A percentile compares a stretch with the other conserved stretches of the same genome.
These are phyloP conservation scores for Tetrapisispora phaffii DNA, from an alignment of 805 yeast genomes.

Conservation along the genomic window DNA sequence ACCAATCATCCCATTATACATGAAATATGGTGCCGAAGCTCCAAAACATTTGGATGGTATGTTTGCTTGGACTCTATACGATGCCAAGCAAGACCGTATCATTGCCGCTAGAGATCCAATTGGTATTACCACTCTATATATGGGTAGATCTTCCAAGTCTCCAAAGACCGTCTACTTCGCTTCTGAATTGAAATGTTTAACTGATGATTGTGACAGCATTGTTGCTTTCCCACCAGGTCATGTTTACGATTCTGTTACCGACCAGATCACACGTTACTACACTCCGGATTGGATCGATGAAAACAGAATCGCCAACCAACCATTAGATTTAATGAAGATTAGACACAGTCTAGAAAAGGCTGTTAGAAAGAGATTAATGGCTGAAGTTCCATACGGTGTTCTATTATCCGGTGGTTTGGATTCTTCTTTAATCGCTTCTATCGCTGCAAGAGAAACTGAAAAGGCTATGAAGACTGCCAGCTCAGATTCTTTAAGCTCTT, in stretches of 20 bases:
- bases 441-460: slow-evolving; percentile 92
- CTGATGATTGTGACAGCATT: slow-evolving; percentile 90
- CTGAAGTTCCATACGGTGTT: slow-evolving; percentile 99
- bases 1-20: slow-evolving; percentile 86
- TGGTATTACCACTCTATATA: slow-evolving; percentile 91
- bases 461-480: slow-evolving; percentile 35
- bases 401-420: slow-evolving; percentile 95
- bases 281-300: slow-evolving; percentile 94
- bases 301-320: slow-evolving; percentile 58
- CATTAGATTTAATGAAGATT: slow-evolving; percentile 60
- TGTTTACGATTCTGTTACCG: slow-evolving; percentile 86
- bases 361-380: slow-evolving; percentile 98
- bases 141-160: slow-evolving; percentile 64
- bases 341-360: slow-evolving; percentile 84
- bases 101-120: slow-evolving; percentile 98
- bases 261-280: slow-evolving; percentile 77
- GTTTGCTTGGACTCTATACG: slow-evolving; percentile 93
- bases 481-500: neutral
- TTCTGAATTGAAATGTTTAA: slow-evolving; percentile 86
- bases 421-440: slow-evolving; percentile 90
- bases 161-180: slow-evolving; percentile 85
- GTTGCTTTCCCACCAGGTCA: slow-evolving; percentile 98
- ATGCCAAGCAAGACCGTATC: slow-evolving; percentile 72
- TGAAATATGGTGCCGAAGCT: slow-evolving; percentile 79
- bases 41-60: slow-evolving; percentile 94